These are phyloP conservation scores for Sambucus nigra DNA, from an alignment of 129 eudicot genomes.

Conservation along the genomic window DNA sequence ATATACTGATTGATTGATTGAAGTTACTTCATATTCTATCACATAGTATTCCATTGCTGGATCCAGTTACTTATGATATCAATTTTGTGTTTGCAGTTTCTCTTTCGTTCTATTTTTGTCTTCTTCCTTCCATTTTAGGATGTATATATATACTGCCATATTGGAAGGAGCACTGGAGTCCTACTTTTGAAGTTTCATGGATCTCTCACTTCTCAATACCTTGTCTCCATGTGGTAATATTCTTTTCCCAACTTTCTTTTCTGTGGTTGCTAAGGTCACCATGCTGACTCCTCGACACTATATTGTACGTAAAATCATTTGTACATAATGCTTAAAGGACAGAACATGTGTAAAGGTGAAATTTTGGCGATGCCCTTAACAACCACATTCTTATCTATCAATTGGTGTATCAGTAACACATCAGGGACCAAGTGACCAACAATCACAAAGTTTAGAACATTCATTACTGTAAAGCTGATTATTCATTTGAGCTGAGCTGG, in stretches of 20 bases:
- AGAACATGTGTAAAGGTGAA: too few relatives aligned
- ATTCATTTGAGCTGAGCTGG: too few relatives aligned
- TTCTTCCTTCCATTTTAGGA: slow-evolving; percentile 3
- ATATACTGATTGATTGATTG: neutral
- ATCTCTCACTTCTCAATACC: neutral
- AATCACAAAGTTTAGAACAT: neutral
- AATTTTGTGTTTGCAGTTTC: slow-evolving; percentile 11
- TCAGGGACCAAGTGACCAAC: neutral
- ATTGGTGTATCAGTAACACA: neutral
- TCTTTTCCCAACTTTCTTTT: neutral
- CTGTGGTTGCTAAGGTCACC: too few relatives aligned
- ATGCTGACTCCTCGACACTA: too few relatives aligned
- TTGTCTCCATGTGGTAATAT: neutral
- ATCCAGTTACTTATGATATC: too few relatives aligned
- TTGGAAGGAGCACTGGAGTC: slow-evolving; percentile 5
- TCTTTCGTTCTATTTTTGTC: neutral
- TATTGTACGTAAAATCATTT: too few relatives aligned
- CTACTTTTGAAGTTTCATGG: slow-evolving; percentile 3
- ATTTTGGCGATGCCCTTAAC: too few relatives aligned
- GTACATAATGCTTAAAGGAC: too few relatives aligned
- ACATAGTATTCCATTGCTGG: neutral
- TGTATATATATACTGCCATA: slow-evolving; percentile 4
- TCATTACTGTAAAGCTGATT: too few relatives aligned
- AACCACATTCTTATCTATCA: too few relatives aligned
- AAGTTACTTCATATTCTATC: neutral